phyloP scores from a whole-genome alignment of 306 rosid species.

The Bauhinia variegata region DNA sequence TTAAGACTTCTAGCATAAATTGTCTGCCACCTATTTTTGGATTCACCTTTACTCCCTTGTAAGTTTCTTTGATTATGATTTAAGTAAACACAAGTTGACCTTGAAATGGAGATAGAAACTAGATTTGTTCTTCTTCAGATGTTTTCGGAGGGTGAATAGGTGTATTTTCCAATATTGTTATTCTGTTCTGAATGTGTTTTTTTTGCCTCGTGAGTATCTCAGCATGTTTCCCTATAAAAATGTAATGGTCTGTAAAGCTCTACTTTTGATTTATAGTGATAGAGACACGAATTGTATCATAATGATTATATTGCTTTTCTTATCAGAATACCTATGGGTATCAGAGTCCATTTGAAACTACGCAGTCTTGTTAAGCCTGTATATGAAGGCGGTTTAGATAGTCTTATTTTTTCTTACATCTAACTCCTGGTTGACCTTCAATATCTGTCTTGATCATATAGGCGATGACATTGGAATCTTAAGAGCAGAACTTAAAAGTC shows the following conservation, averaged over 20 bases:
- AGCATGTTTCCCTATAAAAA: conserved; percentile 13
- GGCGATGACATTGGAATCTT: conserved; percentile 62
- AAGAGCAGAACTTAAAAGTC: conserved; percentile 69
- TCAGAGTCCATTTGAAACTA: background rate
- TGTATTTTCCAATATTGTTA: background rate
- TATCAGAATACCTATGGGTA: too few relatives aligned
- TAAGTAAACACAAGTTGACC: conserved; percentile 5
- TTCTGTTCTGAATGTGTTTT: conserved; percentile 21
- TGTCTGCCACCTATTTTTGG: conserved; percentile 14
- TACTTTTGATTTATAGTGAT: conserved; percentile 19
- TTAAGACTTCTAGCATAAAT: conserved; percentile 19
- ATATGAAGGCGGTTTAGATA: too few relatives aligned
- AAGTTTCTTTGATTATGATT: background rate
- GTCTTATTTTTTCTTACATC: too few relatives aligned
- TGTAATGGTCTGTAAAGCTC: conserved; percentile 17
- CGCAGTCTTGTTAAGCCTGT: background rate
- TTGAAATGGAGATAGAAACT: conserved; percentile 12
- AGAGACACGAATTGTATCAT: background rate
- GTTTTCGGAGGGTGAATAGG: background rate
- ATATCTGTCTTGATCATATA: conserved; percentile 37
- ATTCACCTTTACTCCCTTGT: background rate
- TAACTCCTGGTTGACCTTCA: conserved; percentile 14
- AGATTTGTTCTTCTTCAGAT: conserved; percentile 24
- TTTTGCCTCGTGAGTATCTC: conserved; percentile 24
- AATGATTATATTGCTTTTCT: too few relatives aligned